Conservation (phyloP, 495 filamentous ascomycete species). For the Lichina pygmaea region DNA sequence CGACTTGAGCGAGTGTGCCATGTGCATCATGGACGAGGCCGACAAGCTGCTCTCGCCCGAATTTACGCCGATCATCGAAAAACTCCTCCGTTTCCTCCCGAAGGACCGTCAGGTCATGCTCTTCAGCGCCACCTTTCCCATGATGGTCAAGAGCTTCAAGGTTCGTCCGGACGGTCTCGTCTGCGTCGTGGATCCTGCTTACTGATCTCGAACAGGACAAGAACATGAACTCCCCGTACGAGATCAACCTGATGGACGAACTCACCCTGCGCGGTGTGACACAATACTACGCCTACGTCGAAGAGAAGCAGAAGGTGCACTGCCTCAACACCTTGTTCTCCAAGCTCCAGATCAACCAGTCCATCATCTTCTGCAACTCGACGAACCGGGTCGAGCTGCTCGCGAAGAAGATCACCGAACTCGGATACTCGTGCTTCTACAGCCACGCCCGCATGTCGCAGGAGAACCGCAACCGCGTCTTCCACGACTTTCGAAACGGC, state of each 20-base stretch:
- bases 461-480: constrained; percentile 86
- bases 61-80: constrained; percentile 92
- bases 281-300: constrained; percentile 96
- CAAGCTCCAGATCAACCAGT: constrained; percentile 98
- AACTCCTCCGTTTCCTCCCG: constrained; percentile 74
- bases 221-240: constrained; percentile 83
- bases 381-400: constrained; percentile 93
- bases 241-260: constrained; percentile 99
- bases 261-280: constrained; percentile 94
- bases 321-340: constrained; percentile 97
- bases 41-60: constrained; percentile 91
- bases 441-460: constrained; percentile 98
- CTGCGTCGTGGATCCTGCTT: not conserved
- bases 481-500: constrained; percentile 96
- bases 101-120: constrained; percentile 97
- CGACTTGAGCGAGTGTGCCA: constrained; percentile 85
- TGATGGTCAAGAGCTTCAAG: constrained; percentile 92
- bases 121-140: constrained; percentile 89
- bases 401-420: constrained; percentile 96
- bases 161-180: constrained; percentile 10
- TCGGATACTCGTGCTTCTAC: constrained; percentile 98
- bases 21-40: constrained; percentile 98
- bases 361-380: constrained; percentile 99
- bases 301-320: constrained; percentile 98
- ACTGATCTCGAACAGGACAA: constrained; percentile 30